Evolutionary conservation across 2,329 filamentous ascomycete genomes (phyloP), one percentile per base, ranked within the genome.

Genomic region (Diaporthe amygdali): DNA sequence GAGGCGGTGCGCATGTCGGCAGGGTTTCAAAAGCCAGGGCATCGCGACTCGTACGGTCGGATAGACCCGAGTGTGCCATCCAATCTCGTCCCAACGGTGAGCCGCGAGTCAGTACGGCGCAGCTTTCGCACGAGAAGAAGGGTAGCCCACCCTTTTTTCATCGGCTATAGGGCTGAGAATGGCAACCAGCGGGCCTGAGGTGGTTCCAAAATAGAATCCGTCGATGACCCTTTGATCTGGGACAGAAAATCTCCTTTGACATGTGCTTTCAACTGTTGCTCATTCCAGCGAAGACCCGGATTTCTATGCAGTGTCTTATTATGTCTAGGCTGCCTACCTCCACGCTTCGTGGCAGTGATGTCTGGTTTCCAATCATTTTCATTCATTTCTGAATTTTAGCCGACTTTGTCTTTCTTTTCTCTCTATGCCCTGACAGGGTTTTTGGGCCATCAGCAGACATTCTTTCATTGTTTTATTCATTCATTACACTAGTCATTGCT

Each of bases 131-230:
- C 56, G 56, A 63, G 56, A 63, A 14, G 41, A 30, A 30, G 3
- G n/a, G n/a, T n/a, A 34, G 41, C 20, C 3, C 34, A 41, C 39
- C 41, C 59, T 20, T 47, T 32, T 47, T 34, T 15, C 3, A 9
- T 47, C 59, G 59, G 59, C 59, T 63, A n/a, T 30, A 63, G 59
- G 59, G 59, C 59, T 63, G 59, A 63, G 59, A 25, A 32, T 34
- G 59, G 59, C 6, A 63, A 30, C 3, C 41, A 37, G 59, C 41
- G 59, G 59, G 59, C 25, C 56, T 30, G 41, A 20, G 2, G 27
- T 63, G 41, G 59, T 63, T 63, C 59, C 59, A 63, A 25, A 63
- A 63, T 63, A 63, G 59, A 22, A 63, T 15, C 41, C 41, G 41
- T 63, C 27, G 41, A 47, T 44, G 7, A 46, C 59, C 59, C 59